Conservation (phyloP, 352 stramenopile genomes). For the Globisporangium viniferum region DNA sequence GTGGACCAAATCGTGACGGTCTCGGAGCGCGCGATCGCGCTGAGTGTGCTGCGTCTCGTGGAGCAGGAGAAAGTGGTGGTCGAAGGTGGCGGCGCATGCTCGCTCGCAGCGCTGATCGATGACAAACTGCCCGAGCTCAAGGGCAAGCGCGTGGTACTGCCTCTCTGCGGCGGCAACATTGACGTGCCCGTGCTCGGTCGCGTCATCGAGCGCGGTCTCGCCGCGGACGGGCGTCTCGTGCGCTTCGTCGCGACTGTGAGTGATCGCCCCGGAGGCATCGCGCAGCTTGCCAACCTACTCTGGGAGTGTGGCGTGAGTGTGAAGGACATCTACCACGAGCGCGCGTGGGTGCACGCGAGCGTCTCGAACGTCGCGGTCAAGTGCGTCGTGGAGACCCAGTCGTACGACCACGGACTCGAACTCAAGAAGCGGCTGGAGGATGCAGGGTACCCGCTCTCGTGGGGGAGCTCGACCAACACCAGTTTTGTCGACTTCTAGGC, state of each 20-base stretch:
- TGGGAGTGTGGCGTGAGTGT: slow-evolving; percentile 89
- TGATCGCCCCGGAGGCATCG: slow-evolving; percentile 94
- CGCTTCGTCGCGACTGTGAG: slow-evolving; percentile 96
- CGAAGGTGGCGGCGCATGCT: slow-evolving; percentile 93
- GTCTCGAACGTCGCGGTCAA: slow-evolving; percentile 96
- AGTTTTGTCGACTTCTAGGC: slow-evolving; percentile 26
- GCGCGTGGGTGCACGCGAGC: slow-evolving; percentile 93
- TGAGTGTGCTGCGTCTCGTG: slow-evolving; percentile 95
- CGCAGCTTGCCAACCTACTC: slow-evolving; percentile 89
- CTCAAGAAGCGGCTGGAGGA: slow-evolving; percentile 85
- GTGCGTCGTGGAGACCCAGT: slow-evolving; percentile 95
- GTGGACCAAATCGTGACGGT: slow-evolving; percentile 94
- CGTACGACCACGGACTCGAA: slow-evolving; percentile 88
- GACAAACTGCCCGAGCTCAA: slow-evolving; percentile 91
- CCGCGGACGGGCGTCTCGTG: slow-evolving; percentile 95
- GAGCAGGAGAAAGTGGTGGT: slow-evolving; percentile 98
- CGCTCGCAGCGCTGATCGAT: slow-evolving; percentile 93
- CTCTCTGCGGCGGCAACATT: slow-evolving; percentile 97
- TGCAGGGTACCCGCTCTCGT: slow-evolving; percentile 87
- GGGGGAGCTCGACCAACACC: slow-evolving; percentile 41
- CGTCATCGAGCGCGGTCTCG: slow-evolving; percentile 95
- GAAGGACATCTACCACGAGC: slow-evolving; percentile 98
- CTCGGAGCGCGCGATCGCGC: slow-evolving; percentile 93
- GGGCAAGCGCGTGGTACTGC: slow-evolving; percentile 93
- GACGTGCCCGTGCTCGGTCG: slow-evolving; percentile 94